These are phyloP conservation scores for Handroanthus guayacan DNA, from an alignment of 257 asterid genomes.

Conservation along the genomic window DNA sequence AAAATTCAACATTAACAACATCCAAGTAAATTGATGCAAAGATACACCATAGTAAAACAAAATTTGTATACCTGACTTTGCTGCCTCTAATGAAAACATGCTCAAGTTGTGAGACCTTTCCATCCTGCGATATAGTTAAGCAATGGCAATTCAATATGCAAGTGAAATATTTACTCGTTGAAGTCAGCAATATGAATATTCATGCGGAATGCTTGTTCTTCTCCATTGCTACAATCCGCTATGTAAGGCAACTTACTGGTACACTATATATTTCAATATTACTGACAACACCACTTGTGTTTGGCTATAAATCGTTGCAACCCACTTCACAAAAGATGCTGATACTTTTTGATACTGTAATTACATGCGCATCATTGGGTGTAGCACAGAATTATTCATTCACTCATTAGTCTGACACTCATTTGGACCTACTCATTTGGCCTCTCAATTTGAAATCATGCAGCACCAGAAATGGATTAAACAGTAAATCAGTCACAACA, in stretches of 20 bases:
- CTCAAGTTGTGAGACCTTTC: constrained; percentile 90
- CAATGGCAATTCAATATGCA: constrained; percentile 3
- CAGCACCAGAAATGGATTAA: background rate
- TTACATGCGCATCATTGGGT: background rate
- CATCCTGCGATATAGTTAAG: constrained; percentile 65
- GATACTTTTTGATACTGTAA: background rate
- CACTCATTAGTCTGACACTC: background rate
- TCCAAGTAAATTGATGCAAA: constrained; percentile 21
- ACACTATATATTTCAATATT: background rate
- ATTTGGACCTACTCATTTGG: background rate
- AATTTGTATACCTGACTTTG: constrained; percentile 77
- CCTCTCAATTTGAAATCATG: background rate
- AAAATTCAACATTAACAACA: constrained; percentile 10
- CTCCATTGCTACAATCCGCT: background rate
- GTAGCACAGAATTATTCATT: background rate
- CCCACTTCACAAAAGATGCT: background rate
- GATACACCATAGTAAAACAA: background rate
- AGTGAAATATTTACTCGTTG: background rate
- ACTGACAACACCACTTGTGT: background rate
- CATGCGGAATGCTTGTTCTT: background rate
- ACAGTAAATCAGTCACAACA: constrained; percentile 5
- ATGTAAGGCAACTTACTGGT: background rate
- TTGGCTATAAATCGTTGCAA: background rate
- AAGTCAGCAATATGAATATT: background rate
- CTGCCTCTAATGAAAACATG: constrained; percentile 98